A percentile compares a stretch with the other conserved stretches of the same genome.
Conservation (phyloP, 495 filamentous ascomycete genomes). For the Penicillium canariense region DNA sequence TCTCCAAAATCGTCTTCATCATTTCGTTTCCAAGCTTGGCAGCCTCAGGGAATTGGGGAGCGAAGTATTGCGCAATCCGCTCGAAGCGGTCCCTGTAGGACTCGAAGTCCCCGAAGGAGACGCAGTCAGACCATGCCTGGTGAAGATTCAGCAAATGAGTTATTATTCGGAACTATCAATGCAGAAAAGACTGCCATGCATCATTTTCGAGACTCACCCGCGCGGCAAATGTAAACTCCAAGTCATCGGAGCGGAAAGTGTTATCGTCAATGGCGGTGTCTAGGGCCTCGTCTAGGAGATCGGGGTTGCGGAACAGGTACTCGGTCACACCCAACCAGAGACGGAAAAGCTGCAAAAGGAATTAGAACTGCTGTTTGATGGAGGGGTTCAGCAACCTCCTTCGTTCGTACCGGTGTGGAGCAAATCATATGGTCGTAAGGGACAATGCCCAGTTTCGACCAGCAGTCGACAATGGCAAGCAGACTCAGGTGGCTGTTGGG, state of each 20-base stretch:
- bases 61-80: slow-evolving; percentile 85
- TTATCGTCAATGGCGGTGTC: slow-evolving; percentile 82
- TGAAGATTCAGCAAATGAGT: slow-evolving; percentile 3
- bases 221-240: slow-evolving; percentile 97
- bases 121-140: slow-evolving; percentile 89
- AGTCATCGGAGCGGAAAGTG: slow-evolving; percentile 84
- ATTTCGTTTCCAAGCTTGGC: slow-evolving; percentile 88
- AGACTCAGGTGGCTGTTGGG: slow-evolving; percentile 92
- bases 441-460: slow-evolving; percentile 87
- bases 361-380: slow-evolving; percentile 12
- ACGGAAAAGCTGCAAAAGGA: slow-evolving; percentile 68
- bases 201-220: slow-evolving; percentile 46
- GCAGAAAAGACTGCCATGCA: background rate
- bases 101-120: slow-evolving; percentile 85
- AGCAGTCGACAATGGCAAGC: slow-evolving; percentile 98
- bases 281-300: slow-evolving; percentile 80
- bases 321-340: slow-evolving; percentile 97
- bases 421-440: slow-evolving; percentile 99
- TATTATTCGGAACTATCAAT: background rate
- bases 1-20: slow-evolving; percentile 92
- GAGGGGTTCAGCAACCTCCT: slow-evolving; percentile 5
- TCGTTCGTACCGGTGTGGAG: slow-evolving; percentile 71
- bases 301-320: slow-evolving; percentile 85
- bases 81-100: slow-evolving; percentile 87
- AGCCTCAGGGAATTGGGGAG: slow-evolving; percentile 81